phyloP scores from a whole-genome alignment of 768 basidiomycete species.

The Suillus cothurnatus region DNA sequence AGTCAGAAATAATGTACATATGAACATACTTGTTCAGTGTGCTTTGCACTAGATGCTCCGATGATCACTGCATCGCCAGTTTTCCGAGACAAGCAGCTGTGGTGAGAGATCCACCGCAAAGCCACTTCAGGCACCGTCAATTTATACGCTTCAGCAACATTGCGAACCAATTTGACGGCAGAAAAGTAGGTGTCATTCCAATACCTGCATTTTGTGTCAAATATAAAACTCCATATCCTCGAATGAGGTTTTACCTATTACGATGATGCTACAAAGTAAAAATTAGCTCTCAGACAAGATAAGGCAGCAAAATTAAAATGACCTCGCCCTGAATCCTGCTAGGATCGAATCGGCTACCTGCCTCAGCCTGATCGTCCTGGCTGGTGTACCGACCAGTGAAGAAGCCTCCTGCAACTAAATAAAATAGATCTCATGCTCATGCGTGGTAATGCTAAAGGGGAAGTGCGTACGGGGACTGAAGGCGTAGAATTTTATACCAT shows the following conservation, averaged over 20 bases:
- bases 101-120: slow-evolving; percentile 53
- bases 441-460: background rate
- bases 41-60: slow-evolving; percentile 48
- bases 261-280: slow-evolving; percentile 36
- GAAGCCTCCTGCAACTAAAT: slow-evolving; percentile 39
- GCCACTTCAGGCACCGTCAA: slow-evolving; percentile 49
- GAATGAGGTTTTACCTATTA: slow-evolving; percentile 37
- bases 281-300: background rate
- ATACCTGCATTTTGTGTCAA: slow-evolving; percentile 37
- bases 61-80: slow-evolving; percentile 46
- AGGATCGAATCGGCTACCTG: slow-evolving; percentile 61
- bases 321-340: slow-evolving; percentile 49
- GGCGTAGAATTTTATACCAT: slow-evolving; percentile 35
- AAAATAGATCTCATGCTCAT: background rate
- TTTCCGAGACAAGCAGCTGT: slow-evolving; percentile 48
- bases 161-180: slow-evolving; percentile 45
- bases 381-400: slow-evolving; percentile 42
- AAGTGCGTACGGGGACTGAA: slow-evolving; percentile 33
- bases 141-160: slow-evolving; percentile 52
- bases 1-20: background rate
- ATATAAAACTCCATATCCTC: slow-evolving; percentile 4
- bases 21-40: slow-evolving; percentile 50
- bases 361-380: slow-evolving; percentile 42
- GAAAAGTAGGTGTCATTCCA: slow-evolving; percentile 58
- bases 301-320: background rate